Conservation (phyloP, 1,284 basidiomycete genomes). For the Ceratobasidium sp. region DNA sequence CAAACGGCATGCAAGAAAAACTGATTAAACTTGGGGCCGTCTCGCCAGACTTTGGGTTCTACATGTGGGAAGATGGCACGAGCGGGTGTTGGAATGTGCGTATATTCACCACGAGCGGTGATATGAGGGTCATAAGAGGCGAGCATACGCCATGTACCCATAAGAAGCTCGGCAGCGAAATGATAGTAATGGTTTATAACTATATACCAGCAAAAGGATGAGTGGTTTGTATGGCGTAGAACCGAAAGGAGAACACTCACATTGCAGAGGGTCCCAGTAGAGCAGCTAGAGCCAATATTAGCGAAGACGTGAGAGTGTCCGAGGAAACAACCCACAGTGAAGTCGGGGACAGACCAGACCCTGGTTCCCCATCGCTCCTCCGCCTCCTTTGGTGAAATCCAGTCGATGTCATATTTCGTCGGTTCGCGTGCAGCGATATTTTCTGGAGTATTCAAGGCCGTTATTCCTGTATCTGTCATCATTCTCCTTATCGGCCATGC, state of each 20-base stretch:
- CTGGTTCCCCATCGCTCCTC: slow-evolving; percentile 39
- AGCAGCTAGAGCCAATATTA: slow-evolving; percentile 24
- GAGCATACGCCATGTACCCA: slow-evolving; percentile 43
- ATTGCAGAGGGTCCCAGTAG: slow-evolving; percentile 42
- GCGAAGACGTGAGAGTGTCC: not conserved
- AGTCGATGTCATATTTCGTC: slow-evolving; percentile 42
- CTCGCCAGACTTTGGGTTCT: slow-evolving; percentile 42
- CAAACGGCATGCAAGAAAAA: slow-evolving; percentile 46
- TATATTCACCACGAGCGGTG: slow-evolving; percentile 36
- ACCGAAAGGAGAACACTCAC: not conserved
- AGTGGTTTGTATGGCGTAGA: not conserved
- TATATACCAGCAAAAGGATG: not conserved
- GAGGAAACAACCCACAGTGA: slow-evolving; percentile 37
- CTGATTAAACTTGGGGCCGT: slow-evolving; percentile 44
- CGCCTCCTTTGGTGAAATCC: slow-evolving; percentile 44
- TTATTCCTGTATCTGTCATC: slow-evolving; percentile 46
- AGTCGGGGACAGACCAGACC: slow-evolving; percentile 45
- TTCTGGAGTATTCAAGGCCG: slow-evolving; percentile 42
- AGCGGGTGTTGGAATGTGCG: slow-evolving; percentile 39
- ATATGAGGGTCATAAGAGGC: slow-evolving; percentile 44
- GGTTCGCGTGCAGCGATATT: slow-evolving; percentile 46
- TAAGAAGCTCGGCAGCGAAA: slow-evolving; percentile 43
- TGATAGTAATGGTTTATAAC: slow-evolving; percentile 49
- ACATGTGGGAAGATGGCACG: slow-evolving; percentile 43
- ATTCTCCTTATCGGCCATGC: slow-evolving; percentile 37